Conservation (phyloP, 176 grass and related monocot genomes). For the Phragmites australis region DNA sequence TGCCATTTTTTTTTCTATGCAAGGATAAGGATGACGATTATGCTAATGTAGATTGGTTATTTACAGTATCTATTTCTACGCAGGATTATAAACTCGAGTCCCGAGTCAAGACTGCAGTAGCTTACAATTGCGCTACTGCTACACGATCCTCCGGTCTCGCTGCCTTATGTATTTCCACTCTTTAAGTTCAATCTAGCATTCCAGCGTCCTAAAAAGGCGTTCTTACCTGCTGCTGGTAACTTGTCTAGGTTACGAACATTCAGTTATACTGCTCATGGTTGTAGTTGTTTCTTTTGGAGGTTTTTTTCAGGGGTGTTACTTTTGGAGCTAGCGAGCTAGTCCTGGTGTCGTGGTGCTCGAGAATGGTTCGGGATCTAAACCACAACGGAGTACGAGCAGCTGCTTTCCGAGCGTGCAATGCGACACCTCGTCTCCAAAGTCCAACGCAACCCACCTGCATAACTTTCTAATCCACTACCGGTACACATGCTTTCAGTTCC, state of each 20-base stretch:
- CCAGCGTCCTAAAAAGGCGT: slow-evolving; percentile 9
- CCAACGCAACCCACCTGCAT: slow-evolving; percentile 17
- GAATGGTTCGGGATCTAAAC: slow-evolving; percentile 34
- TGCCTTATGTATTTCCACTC: background rate
- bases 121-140: slow-evolving; percentile 4
- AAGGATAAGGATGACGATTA: background rate
- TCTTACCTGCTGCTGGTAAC: slow-evolving; percentile 19
- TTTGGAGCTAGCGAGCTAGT: slow-evolving; percentile 26
- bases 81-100: background rate
- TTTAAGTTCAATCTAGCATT: slow-evolving; percentile 32
- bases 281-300: slow-evolving; percentile 16
- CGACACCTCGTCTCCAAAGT: background rate
- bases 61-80: background rate
- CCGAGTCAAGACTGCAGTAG: background rate
- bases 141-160: background rate
- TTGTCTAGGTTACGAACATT: background rate
- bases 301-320: too few relatives aligned
- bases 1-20: background rate
- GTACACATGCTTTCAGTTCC: slow-evolving; percentile 13
- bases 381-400: background rate
- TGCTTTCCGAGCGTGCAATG: background rate
- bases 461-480: slow-evolving; percentile 23
- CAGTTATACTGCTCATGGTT: background rate
- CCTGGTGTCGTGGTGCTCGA: background rate
- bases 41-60: background rate